Percentiles rank a stretch among this genome's conserved stretches.
Conservation (phyloP, 202 grass and related monocot genomes). For the Schoenoplectus tabernaemontani region DNA sequence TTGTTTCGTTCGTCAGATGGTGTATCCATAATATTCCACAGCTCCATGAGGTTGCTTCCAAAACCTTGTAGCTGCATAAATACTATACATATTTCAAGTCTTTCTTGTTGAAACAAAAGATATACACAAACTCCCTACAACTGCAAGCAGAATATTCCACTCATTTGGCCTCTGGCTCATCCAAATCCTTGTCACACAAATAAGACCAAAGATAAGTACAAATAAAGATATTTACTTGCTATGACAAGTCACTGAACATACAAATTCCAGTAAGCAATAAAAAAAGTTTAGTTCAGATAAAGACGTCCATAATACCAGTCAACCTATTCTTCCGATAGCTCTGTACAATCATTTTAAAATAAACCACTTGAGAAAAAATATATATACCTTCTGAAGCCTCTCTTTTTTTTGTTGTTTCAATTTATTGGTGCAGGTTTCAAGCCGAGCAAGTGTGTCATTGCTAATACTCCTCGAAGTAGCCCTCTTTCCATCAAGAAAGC, state of each 20-base stretch:
- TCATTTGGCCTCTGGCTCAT: no score
- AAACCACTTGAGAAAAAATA: no score
- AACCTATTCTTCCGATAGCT: no score
- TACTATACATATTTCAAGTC: conserved; percentile 1
- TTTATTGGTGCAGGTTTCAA: conserved; percentile 36
- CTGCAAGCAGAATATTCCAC: conserved; percentile 20
- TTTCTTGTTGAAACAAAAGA: not conserved
- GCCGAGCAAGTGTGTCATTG: conserved; percentile 47
- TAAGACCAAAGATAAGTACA: no score
- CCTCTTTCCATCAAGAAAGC: conserved; percentile 40
- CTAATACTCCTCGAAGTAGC: conserved; percentile 47
- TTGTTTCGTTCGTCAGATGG: conserved; percentile 45
- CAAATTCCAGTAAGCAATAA: no score
- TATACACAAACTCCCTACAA: not conserved
- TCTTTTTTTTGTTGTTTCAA: conserved; percentile 73
- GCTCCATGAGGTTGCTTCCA: conserved; percentile 63
- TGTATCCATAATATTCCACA: conserved; percentile 88
- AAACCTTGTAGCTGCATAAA: conserved; percentile 66
- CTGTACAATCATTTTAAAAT: no score
- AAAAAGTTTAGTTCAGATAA: no score
- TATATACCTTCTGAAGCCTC: conserved; percentile 55
- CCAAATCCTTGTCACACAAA: no score
- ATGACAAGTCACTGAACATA: no score
- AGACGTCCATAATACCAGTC: no score
- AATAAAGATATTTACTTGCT: no score